Evolutionary conservation across 306 rosid genomes (phyloP), one percentile per base, ranked within the genome.

Genomic region (Cicer pinnatifidum): DNA sequence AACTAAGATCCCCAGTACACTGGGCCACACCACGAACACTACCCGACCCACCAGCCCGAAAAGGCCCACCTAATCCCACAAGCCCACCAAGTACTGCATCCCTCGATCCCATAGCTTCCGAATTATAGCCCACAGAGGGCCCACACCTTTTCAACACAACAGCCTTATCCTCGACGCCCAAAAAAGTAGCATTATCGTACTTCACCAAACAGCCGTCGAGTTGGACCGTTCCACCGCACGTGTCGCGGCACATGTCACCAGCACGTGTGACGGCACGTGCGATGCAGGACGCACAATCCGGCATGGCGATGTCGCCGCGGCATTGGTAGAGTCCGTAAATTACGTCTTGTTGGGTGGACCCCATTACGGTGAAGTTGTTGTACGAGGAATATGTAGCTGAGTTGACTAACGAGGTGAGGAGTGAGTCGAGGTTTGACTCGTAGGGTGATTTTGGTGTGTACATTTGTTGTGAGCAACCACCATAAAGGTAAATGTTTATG

Each of bases 251-350:
- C 52, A 91, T 52, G n/a, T 19, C 69, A 1, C 90, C 88, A 2
- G 89, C 76, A 0, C 88, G 89, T 4, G 86, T 71, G 41, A 89
- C 81, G 0, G 98, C 81, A 4, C 83, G 92, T 0, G 92, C 87
- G 0, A 94, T 69, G 70, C 97, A 91, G 1, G 92, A 48, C 69
- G 98, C 90, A 66, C 98, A 94, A 75, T 89, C 95, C 0, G 98
- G 95, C 97, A 91, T 88, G 67, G 96, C 75, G 35, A 91, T 91
- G 82, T 94, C 95, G 1, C 88, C 98, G 1, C 97, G 98, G 81
- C 98, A 94, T 43, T 94, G 98, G 87, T 82, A 91, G 72, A 94
- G 96, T 1, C 96, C 98, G 75, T 80, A 84, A 13, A 91, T 43
- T 13, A 72, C 68, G 84, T 92, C 98, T 17, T 85, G 88, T 1